Conservation (phyloP, 225 moss, liverwort and hornwort genomes). For the Bryoerythrophyllum caledonicum region DNA sequence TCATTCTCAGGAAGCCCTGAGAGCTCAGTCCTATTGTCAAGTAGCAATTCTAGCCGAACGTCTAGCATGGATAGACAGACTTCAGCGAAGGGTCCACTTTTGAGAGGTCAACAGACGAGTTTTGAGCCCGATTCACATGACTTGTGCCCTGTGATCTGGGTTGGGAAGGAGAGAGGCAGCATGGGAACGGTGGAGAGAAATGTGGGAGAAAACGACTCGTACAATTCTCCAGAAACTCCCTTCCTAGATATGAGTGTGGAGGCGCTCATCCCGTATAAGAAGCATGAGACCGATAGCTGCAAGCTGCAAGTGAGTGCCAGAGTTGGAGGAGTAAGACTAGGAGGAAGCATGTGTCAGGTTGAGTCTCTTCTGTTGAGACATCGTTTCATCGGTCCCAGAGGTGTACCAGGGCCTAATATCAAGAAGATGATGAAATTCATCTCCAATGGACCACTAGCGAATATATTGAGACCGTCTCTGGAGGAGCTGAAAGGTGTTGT, state of each 20-base stretch:
- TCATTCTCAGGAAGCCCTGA: conserved; percentile 41
- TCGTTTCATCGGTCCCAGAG: conserved; percentile 72
- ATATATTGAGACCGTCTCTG: conserved; percentile 43
- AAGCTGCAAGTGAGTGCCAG: conserved; percentile 69
- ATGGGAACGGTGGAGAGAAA: conserved; percentile 60
- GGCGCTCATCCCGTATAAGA: conserved; percentile 58
- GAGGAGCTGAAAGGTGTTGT: conserved; percentile 56
- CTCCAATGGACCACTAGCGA: conserved; percentile 66
- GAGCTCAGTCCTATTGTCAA: conserved; percentile 39
- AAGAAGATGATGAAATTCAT: conserved; percentile 67
- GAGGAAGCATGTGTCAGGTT: conserved; percentile 92
- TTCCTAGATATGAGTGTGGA: conserved; percentile 73
- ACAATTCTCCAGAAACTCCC: conserved; percentile 41
- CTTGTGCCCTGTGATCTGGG: conserved; percentile 86
- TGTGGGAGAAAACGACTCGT: conserved; percentile 31
- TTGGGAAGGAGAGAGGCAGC: conserved; percentile 83
- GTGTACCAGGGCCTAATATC: conserved; percentile 68
- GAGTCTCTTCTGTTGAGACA: conserved; percentile 79
- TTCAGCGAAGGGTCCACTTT: conserved; percentile 14
- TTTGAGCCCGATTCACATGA: conserved; percentile 8
- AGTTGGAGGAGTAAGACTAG: conserved; percentile 82
- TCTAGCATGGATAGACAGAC: conserved; percentile 37
- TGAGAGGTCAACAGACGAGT: conserved; percentile 14
- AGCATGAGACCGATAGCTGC: conserved; percentile 62
- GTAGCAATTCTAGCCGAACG: conserved; percentile 42